phyloP scores from a whole-genome alignment of 2,329 filamentous ascomycete genomes.

The Nemania diffusa region DNA sequence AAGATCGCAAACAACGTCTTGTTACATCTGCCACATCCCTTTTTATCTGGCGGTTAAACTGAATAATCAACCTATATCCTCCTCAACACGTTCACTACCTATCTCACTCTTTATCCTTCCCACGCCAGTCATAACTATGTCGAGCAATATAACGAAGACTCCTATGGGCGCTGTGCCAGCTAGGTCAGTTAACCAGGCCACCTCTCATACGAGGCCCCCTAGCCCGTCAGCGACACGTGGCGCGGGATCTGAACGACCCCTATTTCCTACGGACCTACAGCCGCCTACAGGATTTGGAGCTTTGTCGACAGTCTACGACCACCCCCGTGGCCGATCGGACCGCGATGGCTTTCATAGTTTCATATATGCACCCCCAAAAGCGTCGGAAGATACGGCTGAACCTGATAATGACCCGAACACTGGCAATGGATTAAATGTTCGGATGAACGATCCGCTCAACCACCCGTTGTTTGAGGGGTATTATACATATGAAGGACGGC shows the following conservation, averaged over 20 bases:
- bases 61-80: too few species aligned
- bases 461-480: conserved; percentile 23
- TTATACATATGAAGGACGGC: conserved; percentile 27
- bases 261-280: background rate
- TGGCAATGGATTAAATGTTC: background rate
- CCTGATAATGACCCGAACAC: background rate
- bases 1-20: too few species aligned
- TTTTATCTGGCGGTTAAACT: too few species aligned
- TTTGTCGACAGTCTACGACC: background rate
- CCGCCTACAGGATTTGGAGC: conserved; percentile 17
- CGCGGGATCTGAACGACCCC: background rate
- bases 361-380: background rate
- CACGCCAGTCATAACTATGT: too few species aligned
- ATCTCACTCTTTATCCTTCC: too few species aligned
- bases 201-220: background rate
- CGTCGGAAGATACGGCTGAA: background rate
- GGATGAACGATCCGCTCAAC: conserved; percentile 28
- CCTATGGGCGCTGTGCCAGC: background rate
- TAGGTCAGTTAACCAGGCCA: background rate
- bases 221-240: background rate
- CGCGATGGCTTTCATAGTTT: background rate
- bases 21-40: too few species aligned
- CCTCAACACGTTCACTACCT: too few species aligned
- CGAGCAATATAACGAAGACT: background rate
- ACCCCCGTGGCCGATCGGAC: background rate